These are phyloP conservation scores for Phaeosphaeria sp. DNA, from an alignment of 2,329 filamentous ascomycete species.

Conservation along the genomic window DNA sequence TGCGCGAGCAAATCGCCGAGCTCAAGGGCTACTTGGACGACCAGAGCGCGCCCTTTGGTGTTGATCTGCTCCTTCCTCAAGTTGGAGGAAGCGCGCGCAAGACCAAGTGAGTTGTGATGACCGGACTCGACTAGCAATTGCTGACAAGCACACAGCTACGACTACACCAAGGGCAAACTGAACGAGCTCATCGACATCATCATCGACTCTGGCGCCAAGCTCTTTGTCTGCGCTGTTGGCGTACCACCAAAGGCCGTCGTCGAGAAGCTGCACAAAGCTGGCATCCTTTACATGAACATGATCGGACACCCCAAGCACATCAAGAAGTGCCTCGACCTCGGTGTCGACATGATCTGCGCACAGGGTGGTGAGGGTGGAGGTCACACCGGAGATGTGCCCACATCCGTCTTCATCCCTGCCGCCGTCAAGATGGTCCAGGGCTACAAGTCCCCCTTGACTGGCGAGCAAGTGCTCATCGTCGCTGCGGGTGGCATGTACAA, in stretches of 20 bases:
- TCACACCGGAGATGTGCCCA: constrained; percentile 93
- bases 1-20: constrained; percentile 91
- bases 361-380: constrained; percentile 98
- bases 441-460: constrained; percentile 85
- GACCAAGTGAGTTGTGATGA: constrained; percentile 71
- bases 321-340: constrained; percentile 87
- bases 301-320: constrained; percentile 99
- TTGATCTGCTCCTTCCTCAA: constrained; percentile 91
- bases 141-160: constrained; percentile 70
- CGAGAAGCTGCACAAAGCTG: constrained; percentile 84
- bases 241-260: constrained; percentile 89
- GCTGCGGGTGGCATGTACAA: constrained; percentile 95
- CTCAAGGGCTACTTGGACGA: constrained; percentile 86
- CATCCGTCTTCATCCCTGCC: constrained; percentile 88
- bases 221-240: constrained; percentile 97
- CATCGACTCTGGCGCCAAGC: constrained; percentile 86
- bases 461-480: constrained; percentile 85
- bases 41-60: constrained; percentile 94
- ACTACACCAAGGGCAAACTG: constrained; percentile 99
- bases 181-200: constrained; percentile 88
- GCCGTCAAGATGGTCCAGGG: constrained; percentile 82
- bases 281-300: constrained; percentile 99
- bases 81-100: constrained; percentile 93
- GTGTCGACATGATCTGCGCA: constrained; percentile 95
- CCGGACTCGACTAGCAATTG: not conserved